Evolutionary conservation across 2,329 filamentous ascomycete genomes (phyloP).

Genomic region (Hirsutella minnesotensis): DNA sequence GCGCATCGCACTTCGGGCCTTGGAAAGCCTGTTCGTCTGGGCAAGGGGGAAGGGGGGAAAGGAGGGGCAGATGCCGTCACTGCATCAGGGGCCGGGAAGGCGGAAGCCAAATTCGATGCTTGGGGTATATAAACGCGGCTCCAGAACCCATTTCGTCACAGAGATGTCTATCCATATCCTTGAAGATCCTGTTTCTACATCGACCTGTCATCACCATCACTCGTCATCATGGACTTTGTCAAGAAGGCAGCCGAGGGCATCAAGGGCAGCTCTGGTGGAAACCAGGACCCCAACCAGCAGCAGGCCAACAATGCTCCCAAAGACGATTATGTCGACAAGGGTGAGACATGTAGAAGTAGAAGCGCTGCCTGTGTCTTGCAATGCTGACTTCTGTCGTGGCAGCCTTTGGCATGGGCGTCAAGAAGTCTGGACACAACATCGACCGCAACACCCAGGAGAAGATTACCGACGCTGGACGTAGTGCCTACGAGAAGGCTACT

Average conservation of each 20-base stretch:
- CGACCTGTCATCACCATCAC: background rate
- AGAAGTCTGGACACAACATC: slow-evolving; percentile 24
- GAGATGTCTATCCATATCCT: too few species aligned
- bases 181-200: too few species aligned
- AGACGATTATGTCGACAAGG: slow-evolving; percentile 27
- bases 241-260: slow-evolving; percentile 18
- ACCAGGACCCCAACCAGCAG: slow-evolving; percentile 8
- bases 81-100: too few species aligned
- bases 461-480: slow-evolving; percentile 24
- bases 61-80: too few species aligned
- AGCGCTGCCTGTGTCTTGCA: background rate
- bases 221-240: slow-evolving; percentile 22
- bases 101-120: too few species aligned
- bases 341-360: slow-evolving; percentile 10
- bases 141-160: too few species aligned
- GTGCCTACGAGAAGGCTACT: slow-evolving; percentile 22
- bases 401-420: slow-evolving; percentile 18
- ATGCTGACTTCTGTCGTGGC: background rate
- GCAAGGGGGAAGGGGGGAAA: too few species aligned
- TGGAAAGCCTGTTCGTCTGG: too few species aligned
- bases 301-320: slow-evolving; percentile 6
- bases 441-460: slow-evolving; percentile 23
- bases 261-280: slow-evolving; percentile 7
- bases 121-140: too few species aligned
- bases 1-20: too few species aligned